Evolutionary conservation across 179 eudicot genomes (phyloP), one percentile per base, ranked within the genome.

Genomic region (Gypsophila paniculata): DNA sequence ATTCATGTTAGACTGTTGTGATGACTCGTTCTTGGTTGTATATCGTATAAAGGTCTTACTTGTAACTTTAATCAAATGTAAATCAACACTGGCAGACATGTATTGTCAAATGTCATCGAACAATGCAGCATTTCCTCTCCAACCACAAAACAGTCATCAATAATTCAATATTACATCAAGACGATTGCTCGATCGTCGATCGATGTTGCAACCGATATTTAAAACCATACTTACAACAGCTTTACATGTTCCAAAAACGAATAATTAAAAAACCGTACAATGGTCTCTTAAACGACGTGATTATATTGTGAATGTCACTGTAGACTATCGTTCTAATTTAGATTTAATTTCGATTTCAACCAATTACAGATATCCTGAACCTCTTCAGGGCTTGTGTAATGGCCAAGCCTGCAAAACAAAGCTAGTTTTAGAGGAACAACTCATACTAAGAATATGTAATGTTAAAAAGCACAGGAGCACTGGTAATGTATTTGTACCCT

Each of bases 401-500:
- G 99, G 22, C 97, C 99, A 39, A 94, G 92, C 82, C 97, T 94
- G 91, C 77, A 81, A 57, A n/a, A n/a, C n/a, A n/a, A n/a, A n/a
- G n/a, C n/a, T n/a, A n/a, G n/a, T n/a, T n/a, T n/a, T n/a, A n/a
- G n/a, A n/a, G n/a, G n/a, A n/a, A n/a, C n/a, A n/a, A n/a, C n/a
- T n/a, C n/a, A n/a, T n/a, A n/a, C n/a, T n/a, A n/a, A n/a, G n/a
- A n/a, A n/a, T n/a, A n/a, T n/a, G n/a, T n/a, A n/a, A n/a, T n/a
- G n/a, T n/a, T 42, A 42, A 13, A 36, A 19, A n/a, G 7, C 42
- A 8, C 2, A 25, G 19, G 25, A 42, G 51, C 34, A 32, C 8
- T 15, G 51, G 6, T 18, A 11, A 38, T 1, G 22, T 9, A 58
- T 61, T 5, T 80, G 46, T 82, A 93, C 98, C 84, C 86, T 22